Evolutionary conservation across 2,329 filamentous ascomycete species (phyloP).

Genomic region (Colletotrichum abscissum): DNA sequence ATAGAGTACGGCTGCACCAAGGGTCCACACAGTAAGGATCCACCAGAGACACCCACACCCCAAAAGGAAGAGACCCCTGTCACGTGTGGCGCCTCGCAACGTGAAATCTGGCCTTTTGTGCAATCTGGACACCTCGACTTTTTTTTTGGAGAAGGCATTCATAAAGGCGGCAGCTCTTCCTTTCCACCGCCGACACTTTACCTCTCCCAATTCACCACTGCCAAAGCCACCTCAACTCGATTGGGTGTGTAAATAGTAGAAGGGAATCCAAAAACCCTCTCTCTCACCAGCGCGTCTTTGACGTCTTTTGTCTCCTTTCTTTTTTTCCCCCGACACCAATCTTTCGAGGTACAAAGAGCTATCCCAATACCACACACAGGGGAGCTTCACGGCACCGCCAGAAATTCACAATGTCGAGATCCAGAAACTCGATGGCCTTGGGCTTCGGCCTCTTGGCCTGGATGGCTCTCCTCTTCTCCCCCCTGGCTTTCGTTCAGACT

Average conservation of each 20-base stretch:
- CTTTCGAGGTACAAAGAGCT: conserved; percentile 9
- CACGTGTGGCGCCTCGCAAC: conserved; percentile 44
- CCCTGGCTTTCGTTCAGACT: conserved; percentile 85
- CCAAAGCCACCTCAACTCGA: conserved; percentile 33
- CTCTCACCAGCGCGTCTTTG: conserved; percentile 6
- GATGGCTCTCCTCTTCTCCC: conserved; percentile 88
- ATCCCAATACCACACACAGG: background rate
- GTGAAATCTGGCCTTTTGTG: conserved; percentile 63
- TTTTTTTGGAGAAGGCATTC: conserved; percentile 47
- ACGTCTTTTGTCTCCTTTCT: conserved; percentile 1
- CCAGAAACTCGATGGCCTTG: conserved; percentile 77
- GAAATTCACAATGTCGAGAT: conserved; percentile 59
- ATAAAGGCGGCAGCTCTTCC: conserved; percentile 46
- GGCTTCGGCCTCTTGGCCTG: conserved; percentile 92
- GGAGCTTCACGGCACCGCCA: conserved; percentile 34
- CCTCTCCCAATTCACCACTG: conserved; percentile 26
- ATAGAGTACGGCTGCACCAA: conserved; percentile 2
- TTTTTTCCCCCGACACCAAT: conserved; percentile 10
- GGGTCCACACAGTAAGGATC: conserved; percentile 37
- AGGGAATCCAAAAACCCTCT: conserved; percentile 21
- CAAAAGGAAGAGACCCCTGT: conserved; percentile 38
- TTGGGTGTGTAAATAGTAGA: conserved; percentile 34
- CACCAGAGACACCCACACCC: conserved; percentile 2
- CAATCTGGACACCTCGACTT: conserved; percentile 58
- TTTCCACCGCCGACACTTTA: conserved; percentile 39